phyloP scores from a whole-genome alignment of 2,329 filamentous ascomycete genomes.

The Ascochyta viciae-villosae region DNA sequence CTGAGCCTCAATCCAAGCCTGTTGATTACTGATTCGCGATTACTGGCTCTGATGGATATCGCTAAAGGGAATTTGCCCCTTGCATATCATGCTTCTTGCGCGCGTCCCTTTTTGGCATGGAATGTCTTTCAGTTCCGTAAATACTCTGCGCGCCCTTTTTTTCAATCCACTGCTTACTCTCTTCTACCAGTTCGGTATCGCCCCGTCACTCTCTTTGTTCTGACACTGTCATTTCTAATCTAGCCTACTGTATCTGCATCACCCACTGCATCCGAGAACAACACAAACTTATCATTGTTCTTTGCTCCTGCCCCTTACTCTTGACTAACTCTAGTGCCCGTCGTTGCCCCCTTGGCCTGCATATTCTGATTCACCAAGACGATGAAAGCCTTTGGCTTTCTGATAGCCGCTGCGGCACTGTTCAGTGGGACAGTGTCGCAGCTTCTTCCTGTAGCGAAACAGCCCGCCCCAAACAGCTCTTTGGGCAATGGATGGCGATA shows the following conservation, averaged over 20 bases:
- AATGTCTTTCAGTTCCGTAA: background rate
- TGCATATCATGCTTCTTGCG: slow-evolving; percentile 1
- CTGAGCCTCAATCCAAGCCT: background rate
- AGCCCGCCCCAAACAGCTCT: slow-evolving; percentile 4
- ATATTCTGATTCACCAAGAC: background rate
- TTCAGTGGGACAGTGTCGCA: slow-evolving; percentile 12
- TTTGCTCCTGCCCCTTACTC: background rate
- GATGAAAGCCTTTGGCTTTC: slow-evolving; percentile 28
- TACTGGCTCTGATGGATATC: background rate
- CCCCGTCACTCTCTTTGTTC: background rate
- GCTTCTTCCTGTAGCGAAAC: background rate
- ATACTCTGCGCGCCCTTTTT: background rate
- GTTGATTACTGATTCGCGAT: background rate
- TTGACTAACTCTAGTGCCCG: background rate
- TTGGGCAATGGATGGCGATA: slow-evolving; percentile 22
- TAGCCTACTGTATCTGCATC: background rate
- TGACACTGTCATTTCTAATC: slow-evolving; percentile 1
- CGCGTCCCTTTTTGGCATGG: background rate
- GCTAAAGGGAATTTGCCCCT: background rate
- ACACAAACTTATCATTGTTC: too few relatives aligned
- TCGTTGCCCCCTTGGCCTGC: background rate
- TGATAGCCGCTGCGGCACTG: slow-evolving; percentile 24
- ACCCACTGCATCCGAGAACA: background rate
- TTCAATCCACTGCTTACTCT: background rate
- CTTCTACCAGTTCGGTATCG: background rate